phyloP scores from a whole-genome alignment of 2,329 filamentous ascomycete genomes.

The Xylariaceae sp. region DNA sequence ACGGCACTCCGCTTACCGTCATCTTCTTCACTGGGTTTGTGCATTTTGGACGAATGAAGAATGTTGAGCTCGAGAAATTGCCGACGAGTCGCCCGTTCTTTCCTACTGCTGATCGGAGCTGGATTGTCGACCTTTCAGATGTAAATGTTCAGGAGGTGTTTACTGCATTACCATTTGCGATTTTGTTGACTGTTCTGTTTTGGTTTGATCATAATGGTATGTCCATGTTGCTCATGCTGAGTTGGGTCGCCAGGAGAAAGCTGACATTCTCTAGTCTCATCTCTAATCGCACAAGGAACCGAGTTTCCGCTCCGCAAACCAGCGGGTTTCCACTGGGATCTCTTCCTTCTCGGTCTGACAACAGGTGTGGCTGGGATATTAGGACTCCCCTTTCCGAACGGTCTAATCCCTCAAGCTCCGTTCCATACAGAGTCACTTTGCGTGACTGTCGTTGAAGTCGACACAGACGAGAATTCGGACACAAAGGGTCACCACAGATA shows the following conservation, averaged over 20 bases:
- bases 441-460: slow-evolving; percentile 55
- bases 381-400: slow-evolving; percentile 77
- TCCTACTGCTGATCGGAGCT: slow-evolving; percentile 68
- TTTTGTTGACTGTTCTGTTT: slow-evolving; percentile 79
- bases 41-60: slow-evolving; percentile 77
- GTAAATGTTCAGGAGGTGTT: slow-evolving; percentile 70
- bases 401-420: slow-evolving; percentile 77
- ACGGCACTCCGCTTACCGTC: slow-evolving; percentile 77
- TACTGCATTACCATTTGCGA: slow-evolving; percentile 79
- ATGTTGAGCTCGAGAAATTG: slow-evolving; percentile 64
- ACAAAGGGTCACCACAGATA: slow-evolving; percentile 47
- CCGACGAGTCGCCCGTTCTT: slow-evolving; percentile 75
- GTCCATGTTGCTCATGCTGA: slow-evolving; percentile 11
- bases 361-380: slow-evolving; percentile 72
- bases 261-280: slow-evolving; percentile 56
- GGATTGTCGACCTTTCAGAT: slow-evolving; percentile 82
- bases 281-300: slow-evolving; percentile 76
- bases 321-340: slow-evolving; percentile 80
- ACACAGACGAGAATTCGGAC: slow-evolving; percentile 48
- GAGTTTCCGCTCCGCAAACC: slow-evolving; percentile 79
- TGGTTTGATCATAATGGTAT: slow-evolving; percentile 86
- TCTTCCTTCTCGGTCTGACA: slow-evolving; percentile 75
- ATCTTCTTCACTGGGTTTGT: slow-evolving; percentile 90
- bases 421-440: slow-evolving; percentile 79
- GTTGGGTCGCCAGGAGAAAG: slow-evolving; percentile 1